Evolutionary conservation across 768 basidiomycete species (phyloP).

Genomic region (Lactarius deliciosus): DNA sequence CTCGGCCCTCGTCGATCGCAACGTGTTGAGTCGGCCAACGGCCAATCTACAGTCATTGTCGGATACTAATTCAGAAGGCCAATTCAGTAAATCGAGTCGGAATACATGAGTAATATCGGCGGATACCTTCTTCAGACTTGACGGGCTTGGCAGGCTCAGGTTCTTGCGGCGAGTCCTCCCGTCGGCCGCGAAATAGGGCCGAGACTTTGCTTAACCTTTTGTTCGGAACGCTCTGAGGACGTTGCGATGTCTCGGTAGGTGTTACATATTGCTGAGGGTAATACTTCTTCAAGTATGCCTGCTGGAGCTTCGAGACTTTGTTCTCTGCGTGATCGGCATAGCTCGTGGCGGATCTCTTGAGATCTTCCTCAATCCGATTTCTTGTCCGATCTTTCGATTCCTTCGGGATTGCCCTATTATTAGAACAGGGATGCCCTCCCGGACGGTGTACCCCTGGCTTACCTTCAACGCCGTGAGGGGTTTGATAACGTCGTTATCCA

Average conservation of each 20-base stretch:
- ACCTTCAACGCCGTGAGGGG: background rate
- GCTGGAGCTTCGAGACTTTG: background rate
- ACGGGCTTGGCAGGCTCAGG: background rate
- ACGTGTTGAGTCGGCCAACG: background rate
- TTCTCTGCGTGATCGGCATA: background rate
- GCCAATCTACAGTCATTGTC: background rate
- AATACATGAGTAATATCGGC: background rate
- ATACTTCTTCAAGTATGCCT: background rate
- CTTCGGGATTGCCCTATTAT: background rate
- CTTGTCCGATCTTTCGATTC: background rate
- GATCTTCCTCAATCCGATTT: background rate
- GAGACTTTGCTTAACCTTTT: background rate
- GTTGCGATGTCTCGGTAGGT: background rate
- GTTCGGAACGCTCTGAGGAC: background rate
- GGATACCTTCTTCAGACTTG: background rate
- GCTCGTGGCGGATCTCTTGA: background rate
- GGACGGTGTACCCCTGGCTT: background rate
- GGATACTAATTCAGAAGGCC: background rate
- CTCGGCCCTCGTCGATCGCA: background rate
- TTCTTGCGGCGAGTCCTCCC: background rate
- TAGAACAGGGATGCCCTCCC: background rate
- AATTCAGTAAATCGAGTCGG: background rate
- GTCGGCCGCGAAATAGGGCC: background rate
- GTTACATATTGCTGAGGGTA: background rate
- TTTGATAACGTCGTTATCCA: background rate